phyloP scores from a whole-genome alignment of 306 rosid genomes.

The Datisca glomerata region DNA sequence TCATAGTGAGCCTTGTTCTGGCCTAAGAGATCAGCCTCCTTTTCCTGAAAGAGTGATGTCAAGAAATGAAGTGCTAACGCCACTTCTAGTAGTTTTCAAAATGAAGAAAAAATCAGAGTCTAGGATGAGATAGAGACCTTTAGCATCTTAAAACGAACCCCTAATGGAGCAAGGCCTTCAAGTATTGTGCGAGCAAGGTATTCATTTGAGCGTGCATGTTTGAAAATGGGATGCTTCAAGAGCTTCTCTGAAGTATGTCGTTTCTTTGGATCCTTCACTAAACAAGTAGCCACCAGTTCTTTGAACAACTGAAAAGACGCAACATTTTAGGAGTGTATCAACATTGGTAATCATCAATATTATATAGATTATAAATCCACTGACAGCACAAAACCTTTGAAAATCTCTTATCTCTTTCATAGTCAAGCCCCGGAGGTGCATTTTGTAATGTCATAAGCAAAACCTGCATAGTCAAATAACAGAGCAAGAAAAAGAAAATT shows the following conservation, averaged over 20 bases:
- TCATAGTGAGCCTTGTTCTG: slow-evolving; percentile 62
- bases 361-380: background rate
- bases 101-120: slow-evolving; percentile 7
- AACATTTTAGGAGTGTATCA: background rate
- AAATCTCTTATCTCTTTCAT: slow-evolving; percentile 84
- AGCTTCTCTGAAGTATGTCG: slow-evolving; percentile 83
- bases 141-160: slow-evolving; percentile 69
- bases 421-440: slow-evolving; percentile 98
- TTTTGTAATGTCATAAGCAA: slow-evolving; percentile 93
- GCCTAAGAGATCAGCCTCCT: slow-evolving; percentile 65
- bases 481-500: slow-evolving; percentile 14
- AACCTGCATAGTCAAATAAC: slow-evolving; percentile 45
- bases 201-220: slow-evolving; percentile 43
- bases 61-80: background rate
- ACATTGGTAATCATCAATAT: background rate
- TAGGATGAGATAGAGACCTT: slow-evolving; percentile 42
- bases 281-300: slow-evolving; percentile 77
- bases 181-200: slow-evolving; percentile 55
- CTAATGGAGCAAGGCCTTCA: slow-evolving; percentile 71
- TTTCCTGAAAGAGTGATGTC: slow-evolving; percentile 32
- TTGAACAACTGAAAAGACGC: slow-evolving; percentile 79
- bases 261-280: slow-evolving; percentile 93
- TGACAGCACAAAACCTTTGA: slow-evolving; percentile 51
- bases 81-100: background rate
- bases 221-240: slow-evolving; percentile 68